phyloP scores from a whole-genome alignment of 495 filamentous ascomycete genomes.

The Thozetella sp. region DNA sequence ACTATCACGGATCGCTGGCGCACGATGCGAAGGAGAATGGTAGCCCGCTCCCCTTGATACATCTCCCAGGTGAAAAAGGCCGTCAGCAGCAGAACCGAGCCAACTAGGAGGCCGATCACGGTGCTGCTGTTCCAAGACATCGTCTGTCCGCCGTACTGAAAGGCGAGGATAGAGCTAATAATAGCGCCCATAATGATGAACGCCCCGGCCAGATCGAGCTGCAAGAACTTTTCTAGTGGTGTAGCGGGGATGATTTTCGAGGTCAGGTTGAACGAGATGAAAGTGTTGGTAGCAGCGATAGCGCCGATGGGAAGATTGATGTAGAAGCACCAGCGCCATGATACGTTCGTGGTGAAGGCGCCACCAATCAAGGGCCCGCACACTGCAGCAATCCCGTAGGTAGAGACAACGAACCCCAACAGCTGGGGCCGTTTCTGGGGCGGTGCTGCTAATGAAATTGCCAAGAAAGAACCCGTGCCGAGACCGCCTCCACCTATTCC shows the following conservation, averaged over 20 bases:
- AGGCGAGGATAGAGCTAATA: constrained; percentile 41
- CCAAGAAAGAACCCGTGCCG: constrained; percentile 48
- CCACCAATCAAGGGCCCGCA: constrained; percentile 58
- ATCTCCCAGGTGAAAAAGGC: constrained; percentile 28
- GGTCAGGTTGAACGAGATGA: constrained; percentile 52
- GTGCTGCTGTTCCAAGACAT: constrained; percentile 39
- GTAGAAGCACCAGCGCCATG: constrained; percentile 61
- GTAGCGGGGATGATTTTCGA: constrained; percentile 27
- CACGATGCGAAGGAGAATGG: constrained; percentile 36
- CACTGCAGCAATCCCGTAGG: constrained; percentile 30
- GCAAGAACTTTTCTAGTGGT: constrained; percentile 36
- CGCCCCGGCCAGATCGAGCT: constrained; percentile 26
- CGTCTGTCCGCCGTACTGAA: constrained; percentile 48
- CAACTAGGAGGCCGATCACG: constrained; percentile 48
- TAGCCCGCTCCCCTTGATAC: constrained; percentile 31
- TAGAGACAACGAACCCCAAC: constrained; percentile 36
- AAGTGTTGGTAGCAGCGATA: constrained; percentile 46
- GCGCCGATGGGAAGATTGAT: constrained; percentile 67
- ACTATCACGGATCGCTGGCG: constrained; percentile 34
- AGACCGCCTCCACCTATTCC: constrained; percentile 46
- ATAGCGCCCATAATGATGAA: constrained; percentile 42
- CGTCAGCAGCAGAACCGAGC: constrained; percentile 23
- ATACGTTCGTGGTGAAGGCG: constrained; percentile 65
- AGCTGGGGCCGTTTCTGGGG: constrained; percentile 37
- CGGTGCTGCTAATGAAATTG: constrained; percentile 41